These are phyloP conservation scores for Pyrenophora tritici-repentis DNA, from an alignment of 2,329 filamentous ascomycete species.

Conservation along the genomic window DNA sequence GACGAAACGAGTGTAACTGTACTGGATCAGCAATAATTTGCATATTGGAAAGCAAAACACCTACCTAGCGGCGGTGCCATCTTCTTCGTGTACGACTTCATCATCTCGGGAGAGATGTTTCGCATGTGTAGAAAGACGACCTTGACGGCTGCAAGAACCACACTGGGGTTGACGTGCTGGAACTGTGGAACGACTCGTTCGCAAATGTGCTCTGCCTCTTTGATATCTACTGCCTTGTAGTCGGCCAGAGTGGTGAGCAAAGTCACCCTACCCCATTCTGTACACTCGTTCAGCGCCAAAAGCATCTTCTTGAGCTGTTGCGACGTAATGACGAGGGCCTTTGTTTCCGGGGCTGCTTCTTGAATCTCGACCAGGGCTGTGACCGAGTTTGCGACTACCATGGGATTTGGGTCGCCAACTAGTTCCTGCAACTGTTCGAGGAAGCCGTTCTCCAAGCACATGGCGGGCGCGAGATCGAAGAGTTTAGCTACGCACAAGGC, in stretches of 20 bases:
- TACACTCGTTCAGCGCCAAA: constrained; percentile 96
- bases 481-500: constrained; percentile 98
- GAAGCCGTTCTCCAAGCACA: constrained; percentile 97
- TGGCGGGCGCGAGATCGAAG: constrained; percentile 87
- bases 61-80: constrained; percentile 94
- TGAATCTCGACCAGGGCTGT: constrained; percentile 90
- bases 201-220: constrained; percentile 97
- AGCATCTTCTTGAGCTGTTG: constrained; percentile 91
- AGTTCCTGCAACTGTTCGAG: constrained; percentile 91
- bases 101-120: constrained; percentile 75
- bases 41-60: constrained; percentile 27
- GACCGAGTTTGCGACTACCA: constrained; percentile 98
- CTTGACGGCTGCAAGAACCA: constrained; percentile 96
- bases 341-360: constrained; percentile 88
- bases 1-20: constrained; percentile 93
- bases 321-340: constrained; percentile 80
- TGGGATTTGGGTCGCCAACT: constrained; percentile 96
- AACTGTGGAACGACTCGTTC: constrained; percentile 96
- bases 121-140: constrained; percentile 97
- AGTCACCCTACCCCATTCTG: constrained; percentile 96
- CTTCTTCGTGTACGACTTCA: constrained; percentile 90
- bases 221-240: constrained; percentile 83
- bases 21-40: constrained; percentile 28
- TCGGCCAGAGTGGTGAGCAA: constrained; percentile 88
- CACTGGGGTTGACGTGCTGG: constrained; percentile 96